These are phyloP conservation scores for Nymphaea colorata DNA, from an alignment of 164 flowering plant genomes.

Conservation along the genomic window DNA sequence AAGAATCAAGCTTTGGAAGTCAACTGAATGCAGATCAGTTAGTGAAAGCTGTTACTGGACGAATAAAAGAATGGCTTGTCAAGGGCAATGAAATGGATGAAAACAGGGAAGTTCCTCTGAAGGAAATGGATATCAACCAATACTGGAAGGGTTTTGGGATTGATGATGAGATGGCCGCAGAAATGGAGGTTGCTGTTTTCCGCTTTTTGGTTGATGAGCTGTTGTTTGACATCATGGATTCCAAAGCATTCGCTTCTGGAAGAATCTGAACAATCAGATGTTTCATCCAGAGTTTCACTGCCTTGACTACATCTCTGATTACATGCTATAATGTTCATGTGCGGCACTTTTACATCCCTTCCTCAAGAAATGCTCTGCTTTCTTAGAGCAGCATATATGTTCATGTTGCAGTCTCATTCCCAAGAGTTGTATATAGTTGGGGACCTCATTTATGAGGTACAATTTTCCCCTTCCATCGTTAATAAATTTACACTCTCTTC, in stretches of 20 bases:
- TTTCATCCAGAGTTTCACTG: neutral
- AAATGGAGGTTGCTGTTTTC: slow-evolving; percentile 29
- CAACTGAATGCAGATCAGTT: neutral
- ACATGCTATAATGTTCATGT: too few species aligned
- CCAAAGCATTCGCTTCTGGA: neutral
- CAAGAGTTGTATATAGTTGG: neutral
- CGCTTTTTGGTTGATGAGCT: slow-evolving; percentile 37
- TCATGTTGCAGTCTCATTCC: neutral
- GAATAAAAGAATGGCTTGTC: neutral
- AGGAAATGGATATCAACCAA: slow-evolving; percentile 40
- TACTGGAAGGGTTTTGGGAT: slow-evolving; percentile 28
- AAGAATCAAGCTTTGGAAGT: neutral
- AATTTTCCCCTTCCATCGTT: neutral
- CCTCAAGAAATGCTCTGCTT: neutral
- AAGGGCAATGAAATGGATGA: slow-evolving; percentile 17
- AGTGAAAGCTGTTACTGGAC: neutral
- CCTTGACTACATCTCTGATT: neutral
- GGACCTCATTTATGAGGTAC: neutral
- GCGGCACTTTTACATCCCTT: too few species aligned
- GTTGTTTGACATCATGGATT: slow-evolving; percentile 20
- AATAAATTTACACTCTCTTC: too few species aligned
- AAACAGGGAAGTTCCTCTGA: slow-evolving; percentile 4
- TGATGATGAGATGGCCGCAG: slow-evolving; percentile 30
- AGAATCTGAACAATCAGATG: neutral
- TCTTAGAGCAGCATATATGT: neutral